These are phyloP conservation scores for Didymella keratinophila DNA, from an alignment of 2,329 filamentous ascomycete species.

Conservation along the genomic window DNA sequence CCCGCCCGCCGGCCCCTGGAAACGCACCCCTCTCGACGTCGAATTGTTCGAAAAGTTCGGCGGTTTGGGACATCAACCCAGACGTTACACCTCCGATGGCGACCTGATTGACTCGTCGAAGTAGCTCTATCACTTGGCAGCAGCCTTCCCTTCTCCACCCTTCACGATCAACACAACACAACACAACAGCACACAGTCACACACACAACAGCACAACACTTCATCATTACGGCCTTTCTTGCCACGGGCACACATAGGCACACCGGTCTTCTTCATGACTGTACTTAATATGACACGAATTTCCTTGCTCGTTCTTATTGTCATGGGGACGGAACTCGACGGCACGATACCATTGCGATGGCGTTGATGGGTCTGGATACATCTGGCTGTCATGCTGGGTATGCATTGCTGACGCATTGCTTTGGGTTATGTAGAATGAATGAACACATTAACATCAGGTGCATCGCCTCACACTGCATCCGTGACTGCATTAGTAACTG, in stretches of 20 bases:
- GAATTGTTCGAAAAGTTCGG: too few relatives aligned
- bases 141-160: neutral
- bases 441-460: neutral
- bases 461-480: neutral
- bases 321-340: neutral
- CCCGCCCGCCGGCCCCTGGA: too few relatives aligned
- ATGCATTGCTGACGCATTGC: neutral
- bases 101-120: neutral
- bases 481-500: too few relatives aligned
- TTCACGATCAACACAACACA: neutral
- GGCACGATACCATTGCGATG: conserved; percentile 11
- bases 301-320: conserved; percentile 1
- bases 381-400: neutral
- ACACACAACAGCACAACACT: neutral
- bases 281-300: conserved; percentile 22
- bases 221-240: neutral
- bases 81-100: neutral
- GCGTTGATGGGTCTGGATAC: conserved; percentile 13
- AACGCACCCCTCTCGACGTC: too few relatives aligned
- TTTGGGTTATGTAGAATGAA: neutral
- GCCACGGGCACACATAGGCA: neutral
- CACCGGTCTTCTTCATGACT: conserved; percentile 2
- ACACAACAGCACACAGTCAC: neutral
- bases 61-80: neutral
- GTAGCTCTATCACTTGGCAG: neutral